Conservation (phyloP, 306 rosid species). For the Senna tora region DNA sequence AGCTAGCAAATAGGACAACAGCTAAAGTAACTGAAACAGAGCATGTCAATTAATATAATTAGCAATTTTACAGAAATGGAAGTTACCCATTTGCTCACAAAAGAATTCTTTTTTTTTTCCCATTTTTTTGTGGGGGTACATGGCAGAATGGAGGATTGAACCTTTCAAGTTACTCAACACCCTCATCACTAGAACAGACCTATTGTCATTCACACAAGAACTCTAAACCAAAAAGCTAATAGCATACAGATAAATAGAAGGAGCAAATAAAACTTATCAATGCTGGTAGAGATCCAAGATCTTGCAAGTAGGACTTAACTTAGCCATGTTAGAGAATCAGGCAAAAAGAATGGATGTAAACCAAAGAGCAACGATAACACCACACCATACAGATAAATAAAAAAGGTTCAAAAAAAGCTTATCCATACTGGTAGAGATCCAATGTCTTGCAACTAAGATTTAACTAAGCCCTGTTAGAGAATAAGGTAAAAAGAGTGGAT, state of each 20-base stretch:
- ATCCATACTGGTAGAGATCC: too few species aligned
- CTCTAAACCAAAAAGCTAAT: too few species aligned
- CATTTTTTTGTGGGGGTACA: not conserved
- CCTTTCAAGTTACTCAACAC: not conserved
- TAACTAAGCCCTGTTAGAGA: not conserved
- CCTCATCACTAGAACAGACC: not conserved
- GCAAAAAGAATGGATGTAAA: too few species aligned
- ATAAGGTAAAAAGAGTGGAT: not conserved
- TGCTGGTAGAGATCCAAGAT: not conserved
- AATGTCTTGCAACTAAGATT: not conserved
- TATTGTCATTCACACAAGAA: not conserved
- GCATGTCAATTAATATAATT: not conserved
- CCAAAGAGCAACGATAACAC: too few species aligned
- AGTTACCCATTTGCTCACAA: not conserved
- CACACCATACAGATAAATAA: too few species aligned
- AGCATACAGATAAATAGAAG: not conserved
- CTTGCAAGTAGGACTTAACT: too few species aligned
- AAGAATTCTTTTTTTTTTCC: not conserved
- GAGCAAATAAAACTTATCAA: not conserved
- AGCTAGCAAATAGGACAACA: slow-evolving; percentile 13
- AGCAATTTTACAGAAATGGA: not conserved
- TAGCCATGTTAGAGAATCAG: too few species aligned
- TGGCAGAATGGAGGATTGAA: not conserved
- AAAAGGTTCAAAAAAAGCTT: too few species aligned
- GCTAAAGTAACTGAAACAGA: slow-evolving; percentile 17